Percentiles rank a stretch among this genome's conserved stretches.
phyloP scores from a whole-genome alignment of 2,329 filamentous ascomycete species.

The Fusarium zealandicum region DNA sequence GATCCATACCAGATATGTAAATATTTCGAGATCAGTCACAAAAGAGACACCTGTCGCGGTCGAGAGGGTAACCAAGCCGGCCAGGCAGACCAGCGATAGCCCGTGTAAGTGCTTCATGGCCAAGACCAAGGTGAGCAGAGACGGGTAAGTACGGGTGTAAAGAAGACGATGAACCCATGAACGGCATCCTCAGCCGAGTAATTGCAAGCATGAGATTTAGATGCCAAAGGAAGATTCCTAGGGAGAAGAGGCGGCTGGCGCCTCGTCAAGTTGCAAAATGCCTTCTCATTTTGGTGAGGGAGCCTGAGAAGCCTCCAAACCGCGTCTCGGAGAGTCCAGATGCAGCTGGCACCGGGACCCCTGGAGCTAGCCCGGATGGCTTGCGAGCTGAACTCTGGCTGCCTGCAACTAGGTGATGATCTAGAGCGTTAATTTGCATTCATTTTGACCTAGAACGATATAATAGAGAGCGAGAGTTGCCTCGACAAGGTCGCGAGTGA shows the following conservation, averaged over 20 bases:
- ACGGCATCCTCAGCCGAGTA: slow-evolving; percentile 7
- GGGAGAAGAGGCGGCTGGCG: slow-evolving; percentile 7
- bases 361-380: slow-evolving; percentile 38
- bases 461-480: neutral
- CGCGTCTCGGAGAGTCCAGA: slow-evolving; percentile 29
- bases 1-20: slow-evolving; percentile 49
- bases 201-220: slow-evolving; percentile 5
- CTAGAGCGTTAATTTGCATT: slow-evolving; percentile 12
- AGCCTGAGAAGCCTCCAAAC: slow-evolving; percentile 15
- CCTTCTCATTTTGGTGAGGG: slow-evolving; percentile 22
- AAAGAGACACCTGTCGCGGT: slow-evolving; percentile 47
- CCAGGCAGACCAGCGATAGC: slow-evolving; percentile 14
- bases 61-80: slow-evolving; percentile 11
- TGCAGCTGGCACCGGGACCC: slow-evolving; percentile 30
- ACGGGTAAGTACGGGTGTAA: neutral
- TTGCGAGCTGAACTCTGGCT: slow-evolving; percentile 28
- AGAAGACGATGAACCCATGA: slow-evolving; percentile 5
- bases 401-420: slow-evolving; percentile 7
- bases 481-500: too few relatives aligned
- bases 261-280: slow-evolving; percentile 14
- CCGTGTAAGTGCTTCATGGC: slow-evolving; percentile 36
- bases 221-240: slow-evolving; percentile 12
- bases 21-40: slow-evolving; percentile 55
- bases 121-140: neutral
- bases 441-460: neutral